These are phyloP conservation scores for Macrocybe gigantea DNA, from an alignment of 768 basidiomycete species.

Conservation along the genomic window DNA sequence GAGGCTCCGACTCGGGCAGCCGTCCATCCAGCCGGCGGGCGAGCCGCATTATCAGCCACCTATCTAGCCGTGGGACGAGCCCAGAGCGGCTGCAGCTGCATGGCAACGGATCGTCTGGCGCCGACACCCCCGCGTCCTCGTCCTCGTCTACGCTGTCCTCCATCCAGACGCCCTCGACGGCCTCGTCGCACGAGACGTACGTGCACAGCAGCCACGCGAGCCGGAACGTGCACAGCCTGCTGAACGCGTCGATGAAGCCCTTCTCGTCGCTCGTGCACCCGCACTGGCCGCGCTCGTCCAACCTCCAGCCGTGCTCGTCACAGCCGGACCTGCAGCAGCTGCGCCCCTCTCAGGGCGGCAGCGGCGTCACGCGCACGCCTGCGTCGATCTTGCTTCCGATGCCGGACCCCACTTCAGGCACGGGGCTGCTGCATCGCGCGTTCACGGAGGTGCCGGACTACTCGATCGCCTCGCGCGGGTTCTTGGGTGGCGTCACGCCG, in stretches of 20 bases:
- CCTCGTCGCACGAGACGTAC: conserved; percentile 37
- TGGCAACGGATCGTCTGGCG: no score
- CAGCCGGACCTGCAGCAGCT: background rate
- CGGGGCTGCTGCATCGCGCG: conserved; percentile 48
- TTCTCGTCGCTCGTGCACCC: conserved; percentile 42
- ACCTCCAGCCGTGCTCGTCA: conserved; percentile 4
- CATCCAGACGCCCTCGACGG: conserved; percentile 8
- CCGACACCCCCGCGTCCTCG: conserved; percentile 1
- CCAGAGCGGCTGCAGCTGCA: conserved; percentile 37
- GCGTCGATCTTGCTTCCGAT: no score
- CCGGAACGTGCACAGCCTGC: conserved; percentile 45
- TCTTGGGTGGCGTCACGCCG: conserved; percentile 89
- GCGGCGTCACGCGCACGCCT: no score
- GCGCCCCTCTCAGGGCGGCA: no score
- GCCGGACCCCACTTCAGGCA: conserved; percentile 6
- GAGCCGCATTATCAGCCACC: conserved; percentile 22
- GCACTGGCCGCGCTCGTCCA: conserved; percentile 29
- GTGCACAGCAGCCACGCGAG: conserved; percentile 47
- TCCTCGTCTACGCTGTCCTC: background rate
- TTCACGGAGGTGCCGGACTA: conserved; percentile 86
- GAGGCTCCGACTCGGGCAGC: conserved; percentile 17
- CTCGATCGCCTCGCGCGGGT: conserved; percentile 75
- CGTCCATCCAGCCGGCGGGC: conserved; percentile 15
- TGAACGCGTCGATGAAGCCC: conserved; percentile 59
- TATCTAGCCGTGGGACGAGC: conserved; percentile 45